phyloP scores from a whole-genome alignment of 179 eudicot species.

The Carnegiea gigantea region DNA sequence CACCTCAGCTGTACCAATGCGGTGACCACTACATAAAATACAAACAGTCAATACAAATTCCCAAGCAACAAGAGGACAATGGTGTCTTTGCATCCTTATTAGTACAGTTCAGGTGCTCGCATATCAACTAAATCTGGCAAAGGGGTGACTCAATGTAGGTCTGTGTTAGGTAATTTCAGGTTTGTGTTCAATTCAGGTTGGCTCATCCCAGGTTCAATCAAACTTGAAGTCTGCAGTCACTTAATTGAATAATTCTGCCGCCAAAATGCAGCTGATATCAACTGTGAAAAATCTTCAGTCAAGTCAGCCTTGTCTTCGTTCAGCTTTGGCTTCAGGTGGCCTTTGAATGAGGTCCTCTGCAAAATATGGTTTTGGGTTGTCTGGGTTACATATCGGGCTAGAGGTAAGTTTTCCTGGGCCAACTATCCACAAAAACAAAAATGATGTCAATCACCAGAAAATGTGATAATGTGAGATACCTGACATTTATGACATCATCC shows the following conservation, averaged over 20 bases:
- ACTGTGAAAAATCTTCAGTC: background rate
- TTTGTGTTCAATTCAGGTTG: background rate
- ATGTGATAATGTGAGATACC: conserved; percentile 41
- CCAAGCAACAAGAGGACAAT: background rate
- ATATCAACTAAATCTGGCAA: background rate
- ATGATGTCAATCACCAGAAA: background rate
- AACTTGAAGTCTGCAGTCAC: background rate
- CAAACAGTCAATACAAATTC: conserved; percentile 2
- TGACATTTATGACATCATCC: conserved; percentile 96
- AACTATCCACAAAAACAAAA: background rate
- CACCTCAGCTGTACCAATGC: conserved; percentile 98
- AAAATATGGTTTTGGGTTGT: background rate
- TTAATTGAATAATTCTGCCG: background rate
- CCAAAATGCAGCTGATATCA: background rate
- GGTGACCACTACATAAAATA: conserved; percentile 71
- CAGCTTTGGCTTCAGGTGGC: background rate
- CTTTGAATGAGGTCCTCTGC: background rate
- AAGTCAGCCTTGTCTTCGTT: background rate
- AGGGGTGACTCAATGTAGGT: background rate
- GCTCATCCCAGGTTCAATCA: background rate
- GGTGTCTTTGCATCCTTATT: background rate
- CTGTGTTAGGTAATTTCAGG: background rate
- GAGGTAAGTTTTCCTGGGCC: background rate
- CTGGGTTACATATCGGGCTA: background rate
- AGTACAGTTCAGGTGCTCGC: background rate